These are phyloP conservation scores for Phytophthora chlamydospora DNA, from an alignment of 352 stramenopile species.

Conservation along the genomic window DNA sequence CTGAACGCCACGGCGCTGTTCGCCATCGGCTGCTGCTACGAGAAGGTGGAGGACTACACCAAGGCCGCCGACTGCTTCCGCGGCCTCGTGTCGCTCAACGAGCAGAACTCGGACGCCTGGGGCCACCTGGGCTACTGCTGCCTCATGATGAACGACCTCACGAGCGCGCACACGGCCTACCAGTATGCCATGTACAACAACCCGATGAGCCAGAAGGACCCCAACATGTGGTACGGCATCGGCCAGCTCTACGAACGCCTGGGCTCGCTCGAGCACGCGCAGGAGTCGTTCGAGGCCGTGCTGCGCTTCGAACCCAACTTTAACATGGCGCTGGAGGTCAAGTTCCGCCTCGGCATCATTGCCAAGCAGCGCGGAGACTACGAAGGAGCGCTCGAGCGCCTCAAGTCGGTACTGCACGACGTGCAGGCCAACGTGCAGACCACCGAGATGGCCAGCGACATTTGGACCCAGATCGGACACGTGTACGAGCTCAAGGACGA, in stretches of 20 bases:
- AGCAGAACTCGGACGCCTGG: slow-evolving; percentile 88
- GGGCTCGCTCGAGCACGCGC: slow-evolving; percentile 81
- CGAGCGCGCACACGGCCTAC: slow-evolving; percentile 86
- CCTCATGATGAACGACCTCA: slow-evolving; percentile 91
- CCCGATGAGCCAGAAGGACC: slow-evolving; percentile 86
- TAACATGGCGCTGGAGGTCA: slow-evolving; percentile 89
- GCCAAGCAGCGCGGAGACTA: slow-evolving; percentile 85
- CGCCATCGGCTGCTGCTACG: slow-evolving; percentile 86
- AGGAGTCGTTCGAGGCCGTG: slow-evolving; percentile 87
- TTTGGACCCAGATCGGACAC: slow-evolving; percentile 89
- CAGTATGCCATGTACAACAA: slow-evolving; percentile 93
- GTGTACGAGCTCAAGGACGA: slow-evolving; percentile 90
- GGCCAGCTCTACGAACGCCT: slow-evolving; percentile 87
- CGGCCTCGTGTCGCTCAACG: slow-evolving; percentile 81
- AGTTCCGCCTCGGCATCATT: slow-evolving; percentile 87
- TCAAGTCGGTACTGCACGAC: slow-evolving; percentile 85
- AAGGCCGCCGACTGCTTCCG: slow-evolving; percentile 90
- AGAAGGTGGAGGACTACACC: slow-evolving; percentile 88
- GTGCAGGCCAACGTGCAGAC: slow-evolving; percentile 83
- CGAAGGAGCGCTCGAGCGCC: slow-evolving; percentile 77
- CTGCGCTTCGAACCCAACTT: slow-evolving; percentile 87
- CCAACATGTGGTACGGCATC: slow-evolving; percentile 90
- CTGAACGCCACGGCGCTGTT: slow-evolving; percentile 85
- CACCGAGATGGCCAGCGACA: slow-evolving; percentile 86
- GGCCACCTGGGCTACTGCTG: slow-evolving; percentile 88